Conservation (phyloP, 2,329 filamentous ascomycete genomes). For the Cryphonectria japonica region DNA sequence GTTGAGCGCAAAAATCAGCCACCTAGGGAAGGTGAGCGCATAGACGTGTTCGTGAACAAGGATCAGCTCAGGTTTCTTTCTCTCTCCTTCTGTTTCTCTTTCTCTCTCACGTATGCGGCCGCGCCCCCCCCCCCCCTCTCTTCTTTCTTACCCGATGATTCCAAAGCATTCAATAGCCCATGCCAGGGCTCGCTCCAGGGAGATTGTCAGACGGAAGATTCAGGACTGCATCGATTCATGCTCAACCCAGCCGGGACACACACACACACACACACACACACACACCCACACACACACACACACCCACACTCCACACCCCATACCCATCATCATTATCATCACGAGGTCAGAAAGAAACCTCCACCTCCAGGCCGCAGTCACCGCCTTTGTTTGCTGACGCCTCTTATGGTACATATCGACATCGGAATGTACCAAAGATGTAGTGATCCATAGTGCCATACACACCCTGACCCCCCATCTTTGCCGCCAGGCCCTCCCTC, state of each 20-base stretch:
- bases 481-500: neutral
- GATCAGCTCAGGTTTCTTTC: neutral
- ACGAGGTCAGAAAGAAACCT: neutral
- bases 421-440: neutral
- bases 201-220: neutral
- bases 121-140: too few relatives aligned
- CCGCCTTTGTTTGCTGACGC: slow-evolving; percentile 3
- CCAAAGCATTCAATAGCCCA: neutral
- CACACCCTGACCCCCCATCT: neutral
- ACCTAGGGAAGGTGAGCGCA: neutral
- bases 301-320: too few relatives aligned
- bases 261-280: too few relatives aligned
- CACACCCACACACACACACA: neutral
- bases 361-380: neutral
- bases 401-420: neutral
- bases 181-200: neutral
- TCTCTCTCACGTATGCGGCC: neutral
- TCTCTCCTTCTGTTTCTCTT: neutral
- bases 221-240: neutral
- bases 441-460: too few relatives aligned
- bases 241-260: slow-evolving; percentile 1
- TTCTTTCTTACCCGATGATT: neutral
- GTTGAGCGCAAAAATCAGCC: neutral
- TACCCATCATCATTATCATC: too few relatives aligned
- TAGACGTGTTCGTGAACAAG: neutral